Percentiles rank a stretch among this genome's conserved stretches.
These are phyloP conservation scores for Paxillus involutus DNA, from an alignment of 768 basidiomycete genomes.

Conservation along the genomic window DNA sequence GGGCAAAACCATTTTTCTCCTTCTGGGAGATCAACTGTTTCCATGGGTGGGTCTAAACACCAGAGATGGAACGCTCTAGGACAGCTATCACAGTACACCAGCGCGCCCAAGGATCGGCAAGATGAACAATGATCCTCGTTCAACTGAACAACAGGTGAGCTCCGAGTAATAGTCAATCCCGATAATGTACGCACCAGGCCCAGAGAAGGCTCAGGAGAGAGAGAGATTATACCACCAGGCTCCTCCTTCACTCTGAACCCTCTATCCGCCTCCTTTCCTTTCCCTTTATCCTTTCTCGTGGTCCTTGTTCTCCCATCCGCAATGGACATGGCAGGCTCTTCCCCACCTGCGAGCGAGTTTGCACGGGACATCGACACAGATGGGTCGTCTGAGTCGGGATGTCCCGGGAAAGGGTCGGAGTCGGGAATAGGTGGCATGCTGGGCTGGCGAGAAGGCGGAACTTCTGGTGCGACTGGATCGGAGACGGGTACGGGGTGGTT, in stretches of 20 bases:
- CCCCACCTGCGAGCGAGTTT: constrained; percentile 43
- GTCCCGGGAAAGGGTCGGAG: constrained; percentile 51
- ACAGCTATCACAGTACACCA: constrained; percentile 98
- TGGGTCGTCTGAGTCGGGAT: constrained; percentile 58
- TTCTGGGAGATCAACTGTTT: constrained; percentile 82
- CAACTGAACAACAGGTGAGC: constrained; percentile 34
- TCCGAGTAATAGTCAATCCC: constrained; percentile 2
- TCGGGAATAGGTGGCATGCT: constrained; percentile 44
- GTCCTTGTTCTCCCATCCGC: constrained; percentile 26
- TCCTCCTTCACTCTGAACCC: constrained; percentile 47
- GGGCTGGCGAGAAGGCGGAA: constrained; percentile 34
- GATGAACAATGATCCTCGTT: constrained; percentile 88
- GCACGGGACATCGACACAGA: constrained; percentile 60
- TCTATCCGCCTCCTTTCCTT: constrained; percentile 43
- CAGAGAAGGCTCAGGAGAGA: constrained; percentile 35
- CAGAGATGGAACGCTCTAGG: constrained; percentile 94
- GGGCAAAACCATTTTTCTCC: constrained; percentile 80
- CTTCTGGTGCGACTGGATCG: constrained; percentile 42
- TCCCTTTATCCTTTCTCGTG: constrained; percentile 45
- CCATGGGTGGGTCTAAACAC: constrained; percentile 96
- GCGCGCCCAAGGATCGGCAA: constrained; percentile 76
- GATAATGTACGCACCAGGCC: constrained; percentile 35
- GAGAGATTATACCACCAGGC: constrained; percentile 32
- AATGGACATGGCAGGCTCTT: constrained; percentile 22
- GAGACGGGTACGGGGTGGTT: constrained; percentile 29